Evolutionary conservation across 2,329 filamentous ascomycete species (phyloP).

Genomic region (Trichothecium roseum): DNA sequence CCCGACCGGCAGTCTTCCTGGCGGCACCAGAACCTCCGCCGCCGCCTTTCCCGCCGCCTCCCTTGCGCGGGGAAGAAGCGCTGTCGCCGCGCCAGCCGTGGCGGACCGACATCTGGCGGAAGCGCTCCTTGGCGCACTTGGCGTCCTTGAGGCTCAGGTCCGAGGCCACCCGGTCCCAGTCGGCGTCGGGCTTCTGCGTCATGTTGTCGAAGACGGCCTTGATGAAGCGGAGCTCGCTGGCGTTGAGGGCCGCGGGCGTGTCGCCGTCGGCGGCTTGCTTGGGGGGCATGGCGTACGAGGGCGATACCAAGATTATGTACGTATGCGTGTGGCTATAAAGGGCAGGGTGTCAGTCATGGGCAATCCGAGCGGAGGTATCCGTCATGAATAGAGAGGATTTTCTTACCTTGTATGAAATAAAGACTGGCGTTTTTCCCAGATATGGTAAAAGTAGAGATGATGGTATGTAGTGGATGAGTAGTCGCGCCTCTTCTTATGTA

Average conservation of each 20-base stretch:
- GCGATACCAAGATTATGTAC: not conserved
- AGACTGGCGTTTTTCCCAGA: no score
- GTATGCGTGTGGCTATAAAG: not conserved
- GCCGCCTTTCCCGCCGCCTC: slow-evolving; percentile 3
- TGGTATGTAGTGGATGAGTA: no score
- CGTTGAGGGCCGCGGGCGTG: slow-evolving; percentile 16
- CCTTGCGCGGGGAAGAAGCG: slow-evolving; percentile 17
- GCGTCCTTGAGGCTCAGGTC: slow-evolving; percentile 26
- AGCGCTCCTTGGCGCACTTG: slow-evolving; percentile 30
- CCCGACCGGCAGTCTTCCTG: slow-evolving; percentile 13
- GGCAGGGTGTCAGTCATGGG: not conserved
- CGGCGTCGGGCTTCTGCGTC: slow-evolving; percentile 26
- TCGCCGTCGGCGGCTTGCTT: slow-evolving; percentile 17
- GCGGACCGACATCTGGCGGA: slow-evolving; percentile 27
- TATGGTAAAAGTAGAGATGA: no score
- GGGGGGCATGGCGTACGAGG: slow-evolving; percentile 18
- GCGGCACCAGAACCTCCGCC: slow-evolving; percentile 7
- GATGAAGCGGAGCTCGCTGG: slow-evolving; percentile 26
- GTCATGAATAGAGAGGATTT: no score
- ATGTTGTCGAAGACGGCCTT: slow-evolving; percentile 31
- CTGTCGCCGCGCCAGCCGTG: slow-evolving; percentile 24
- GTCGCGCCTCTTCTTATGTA: no score
- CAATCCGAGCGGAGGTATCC: no score
- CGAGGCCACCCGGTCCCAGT: slow-evolving; percentile 28
- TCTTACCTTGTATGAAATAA: no score